Percentiles rank a stretch among this genome's conserved stretches.
phyloP scores from a whole-genome alignment of 73 alveolate species.

The Paramecium sexaurelia region DNA sequence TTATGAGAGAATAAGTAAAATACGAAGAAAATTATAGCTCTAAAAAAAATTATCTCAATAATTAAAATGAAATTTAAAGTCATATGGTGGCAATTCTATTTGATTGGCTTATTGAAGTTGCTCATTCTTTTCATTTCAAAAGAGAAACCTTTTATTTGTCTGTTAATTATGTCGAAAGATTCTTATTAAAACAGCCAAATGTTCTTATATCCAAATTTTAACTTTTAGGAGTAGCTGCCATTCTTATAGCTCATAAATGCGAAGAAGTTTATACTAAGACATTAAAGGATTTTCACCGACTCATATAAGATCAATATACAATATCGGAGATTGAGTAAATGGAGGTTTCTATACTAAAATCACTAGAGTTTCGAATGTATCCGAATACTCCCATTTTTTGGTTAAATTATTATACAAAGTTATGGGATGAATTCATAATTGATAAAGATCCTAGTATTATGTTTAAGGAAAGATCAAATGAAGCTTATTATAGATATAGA shows the following conservation, averaged over 20 bases:
- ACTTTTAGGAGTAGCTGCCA: slow-evolving; percentile 1
- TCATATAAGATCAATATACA: not conserved
- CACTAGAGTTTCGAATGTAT: slow-evolving; percentile 18
- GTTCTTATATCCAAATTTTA: not conserved
- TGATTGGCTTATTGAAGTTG: slow-evolving; percentile 43
- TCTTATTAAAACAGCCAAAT: not conserved
- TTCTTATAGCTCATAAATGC: slow-evolving; percentile 35
- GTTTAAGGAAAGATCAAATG: slow-evolving; percentile 35
- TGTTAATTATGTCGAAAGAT: not conserved
- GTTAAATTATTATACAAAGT: not conserved
- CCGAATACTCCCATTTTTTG: slow-evolving; percentile 42
- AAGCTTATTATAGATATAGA: not conserved
- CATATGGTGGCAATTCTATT: slow-evolving; percentile 18
- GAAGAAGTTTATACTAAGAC: slow-evolving; percentile 15
- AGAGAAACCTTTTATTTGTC: slow-evolving; percentile 39
- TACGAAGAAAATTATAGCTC: not conserved
- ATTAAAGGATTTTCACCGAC: not conserved
- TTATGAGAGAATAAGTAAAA: slow-evolving; percentile 33
- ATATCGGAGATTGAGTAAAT: not conserved
- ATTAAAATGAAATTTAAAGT: not conserved
- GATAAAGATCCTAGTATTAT: not conserved
- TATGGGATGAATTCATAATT: slow-evolving; percentile 4
- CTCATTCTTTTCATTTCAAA: slow-evolving; percentile 5
- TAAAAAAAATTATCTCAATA: not conserved
- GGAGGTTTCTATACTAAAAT: not conserved